Evolutionary conservation across 192 early-diverging fungal genomes (phyloP).

Genomic region (Spizellomyces punctatus): DNA sequence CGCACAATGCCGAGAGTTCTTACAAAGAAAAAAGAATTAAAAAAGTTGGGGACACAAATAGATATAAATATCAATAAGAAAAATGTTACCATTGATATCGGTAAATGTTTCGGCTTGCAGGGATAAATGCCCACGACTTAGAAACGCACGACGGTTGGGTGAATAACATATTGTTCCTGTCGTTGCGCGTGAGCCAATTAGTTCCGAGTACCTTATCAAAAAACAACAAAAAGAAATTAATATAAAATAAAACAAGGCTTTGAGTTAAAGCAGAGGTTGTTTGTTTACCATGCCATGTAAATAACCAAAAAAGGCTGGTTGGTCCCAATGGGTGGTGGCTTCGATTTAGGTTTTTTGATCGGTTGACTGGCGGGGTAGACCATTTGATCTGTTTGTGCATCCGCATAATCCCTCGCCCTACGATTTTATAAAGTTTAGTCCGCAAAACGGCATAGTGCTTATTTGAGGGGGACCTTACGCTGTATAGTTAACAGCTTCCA

Average conservation of each 20-base stretch:
- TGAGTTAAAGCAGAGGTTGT: not conserved
- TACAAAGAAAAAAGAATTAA: no score
- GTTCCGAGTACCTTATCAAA: constrained; percentile 23
- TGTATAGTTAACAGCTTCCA: constrained; percentile 19
- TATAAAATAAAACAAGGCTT: not conserved
- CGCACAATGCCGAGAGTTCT: constrained; percentile 38
- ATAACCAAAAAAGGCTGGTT: constrained; percentile 33
- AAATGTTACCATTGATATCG: constrained; percentile 23
- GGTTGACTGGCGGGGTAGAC: constrained; percentile 19
- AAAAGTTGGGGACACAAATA: not conserved
- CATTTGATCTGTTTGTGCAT: constrained; percentile 32
- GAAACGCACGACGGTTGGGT: constrained; percentile 18
- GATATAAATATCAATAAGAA: not conserved
- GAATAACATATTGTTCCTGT: constrained; percentile 32
- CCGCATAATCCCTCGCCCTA: constrained; percentile 27
- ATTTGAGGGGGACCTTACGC: no score
- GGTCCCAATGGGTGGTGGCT: constrained; percentile 22
- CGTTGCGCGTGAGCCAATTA: constrained; percentile 29
- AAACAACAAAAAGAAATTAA: not conserved
- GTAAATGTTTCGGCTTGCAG: constrained; percentile 43
- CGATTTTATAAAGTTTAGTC: not conserved
- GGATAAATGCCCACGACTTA: constrained; percentile 4
- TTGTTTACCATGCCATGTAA: constrained; percentile 33
- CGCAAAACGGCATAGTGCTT: no score
- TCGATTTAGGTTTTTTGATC: constrained; percentile 6